Percentiles rank a stretch among this genome's conserved stretches.
Evolutionary conservation across 1,139 yeast genomes (phyloP).

Genomic region (Pichia norvegensis): DNA sequence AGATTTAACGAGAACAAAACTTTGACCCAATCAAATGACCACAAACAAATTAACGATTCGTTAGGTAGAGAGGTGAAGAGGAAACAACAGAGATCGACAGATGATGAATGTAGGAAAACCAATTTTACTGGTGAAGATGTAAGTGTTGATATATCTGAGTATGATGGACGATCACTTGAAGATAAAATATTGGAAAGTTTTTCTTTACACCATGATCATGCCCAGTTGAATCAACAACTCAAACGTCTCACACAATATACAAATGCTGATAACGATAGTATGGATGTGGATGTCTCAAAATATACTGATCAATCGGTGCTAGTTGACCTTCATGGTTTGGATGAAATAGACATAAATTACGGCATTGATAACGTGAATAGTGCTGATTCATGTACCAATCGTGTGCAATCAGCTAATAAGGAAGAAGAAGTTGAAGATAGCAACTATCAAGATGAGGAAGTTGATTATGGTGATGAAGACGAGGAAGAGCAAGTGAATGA

Average conservation of each 20-base stretch:
- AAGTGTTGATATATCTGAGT: background rate
- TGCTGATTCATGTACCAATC: background rate
- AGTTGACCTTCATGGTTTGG: slow-evolving; percentile 10
- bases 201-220: slow-evolving; percentile 18
- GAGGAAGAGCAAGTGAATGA: background rate
- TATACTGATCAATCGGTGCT: slow-evolving; percentile 8
- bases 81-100: background rate
- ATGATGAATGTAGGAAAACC: background rate
- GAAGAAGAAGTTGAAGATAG: background rate
- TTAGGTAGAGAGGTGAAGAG: background rate
- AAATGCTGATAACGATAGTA: slow-evolving; percentile 7
- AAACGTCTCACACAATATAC: slow-evolving; percentile 20
- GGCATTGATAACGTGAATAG: slow-evolving; percentile 5
- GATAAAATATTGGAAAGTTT: slow-evolving; percentile 7
- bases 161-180: slow-evolving; percentile 1
- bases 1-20: background rate
- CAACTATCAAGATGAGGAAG: slow-evolving; percentile 10
- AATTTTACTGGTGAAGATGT: background rate
- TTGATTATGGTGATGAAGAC: slow-evolving; percentile 13
- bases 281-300: slow-evolving; percentile 1
- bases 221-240: slow-evolving; percentile 25
- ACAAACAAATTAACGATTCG: background rate
- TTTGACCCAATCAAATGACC: background rate
- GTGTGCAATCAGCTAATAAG: background rate
- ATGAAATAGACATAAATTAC: slow-evolving; percentile 7